Evolutionary conservation across 2,329 filamentous ascomycete species (phyloP).

Genomic region (Cordyceps cateniannulata): DNA sequence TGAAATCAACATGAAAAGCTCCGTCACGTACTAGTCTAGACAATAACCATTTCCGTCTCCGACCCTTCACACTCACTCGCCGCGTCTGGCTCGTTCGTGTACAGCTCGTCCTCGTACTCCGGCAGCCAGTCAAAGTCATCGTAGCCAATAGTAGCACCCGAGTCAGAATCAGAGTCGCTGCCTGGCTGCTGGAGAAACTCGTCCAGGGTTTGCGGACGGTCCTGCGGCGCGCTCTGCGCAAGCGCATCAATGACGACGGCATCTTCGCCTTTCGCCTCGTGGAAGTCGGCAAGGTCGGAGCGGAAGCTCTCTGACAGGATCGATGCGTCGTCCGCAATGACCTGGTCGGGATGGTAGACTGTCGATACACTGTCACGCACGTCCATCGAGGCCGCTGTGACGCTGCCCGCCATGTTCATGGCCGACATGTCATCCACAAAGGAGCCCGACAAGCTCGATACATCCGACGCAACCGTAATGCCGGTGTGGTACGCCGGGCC

Average conservation of each 20-base stretch:
- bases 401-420: conserved; percentile 27
- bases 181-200: conserved; percentile 16
- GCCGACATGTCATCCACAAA: conserved; percentile 29
- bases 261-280: conserved; percentile 25
- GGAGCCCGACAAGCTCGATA: conserved; percentile 29
- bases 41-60: background rate
- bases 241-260: conserved; percentile 24
- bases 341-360: conserved; percentile 23
- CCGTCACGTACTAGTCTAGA: background rate
- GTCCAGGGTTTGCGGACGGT: conserved; percentile 14
- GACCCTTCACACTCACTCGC: background rate
- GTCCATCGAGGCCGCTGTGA: conserved; percentile 29
- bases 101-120: background rate
- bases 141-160: background rate
- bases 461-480: conserved; percentile 27
- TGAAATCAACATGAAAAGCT: background rate
- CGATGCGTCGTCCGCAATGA: conserved; percentile 29
- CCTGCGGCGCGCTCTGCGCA: conserved; percentile 19
- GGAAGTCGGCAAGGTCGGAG: conserved; percentile 24
- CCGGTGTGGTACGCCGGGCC: conserved; percentile 43
- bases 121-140: background rate
- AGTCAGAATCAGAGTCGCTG: conserved; percentile 11
- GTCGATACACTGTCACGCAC: conserved; percentile 36
- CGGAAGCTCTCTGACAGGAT: conserved; percentile 31
- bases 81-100: background rate